Evolutionary conservation across 2,329 filamentous ascomycete genomes (phyloP).

Genomic region (Gaeumannomyces tritici): DNA sequence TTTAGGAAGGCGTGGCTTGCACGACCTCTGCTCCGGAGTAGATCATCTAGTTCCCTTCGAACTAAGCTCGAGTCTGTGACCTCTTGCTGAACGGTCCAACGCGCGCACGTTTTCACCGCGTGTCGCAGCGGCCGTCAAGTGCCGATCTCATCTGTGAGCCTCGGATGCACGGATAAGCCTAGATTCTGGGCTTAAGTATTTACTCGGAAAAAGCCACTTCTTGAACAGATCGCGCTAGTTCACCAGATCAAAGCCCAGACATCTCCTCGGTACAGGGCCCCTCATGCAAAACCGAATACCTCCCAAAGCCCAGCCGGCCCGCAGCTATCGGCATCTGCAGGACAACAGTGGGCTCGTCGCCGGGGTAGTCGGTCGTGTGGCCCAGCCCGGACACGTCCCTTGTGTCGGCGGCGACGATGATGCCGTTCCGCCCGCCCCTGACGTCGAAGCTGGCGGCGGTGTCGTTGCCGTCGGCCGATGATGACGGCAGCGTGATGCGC

Average conservation of each 20-base stretch:
- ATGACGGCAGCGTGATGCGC: constrained; percentile 26
- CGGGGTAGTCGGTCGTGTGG: constrained; percentile 30
- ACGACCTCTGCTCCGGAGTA: not conserved
- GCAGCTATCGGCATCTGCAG: constrained; percentile 23
- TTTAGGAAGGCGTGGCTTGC: not conserved
- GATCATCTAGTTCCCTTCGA: not conserved
- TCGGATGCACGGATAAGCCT: not conserved
- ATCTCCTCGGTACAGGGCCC: constrained; percentile 2
- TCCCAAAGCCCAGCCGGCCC: not conserved
- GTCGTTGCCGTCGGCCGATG: no score
- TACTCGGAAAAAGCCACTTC: no score
- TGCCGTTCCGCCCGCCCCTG: constrained; percentile 27
- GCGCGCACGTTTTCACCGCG: not conserved
- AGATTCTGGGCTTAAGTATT: not conserved
- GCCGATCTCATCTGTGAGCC: not conserved
- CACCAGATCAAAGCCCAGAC: not conserved
- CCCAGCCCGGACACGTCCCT: constrained; percentile 26
- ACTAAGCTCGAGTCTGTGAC: no score
- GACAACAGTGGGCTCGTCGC: constrained; percentile 23
- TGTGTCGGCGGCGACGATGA: constrained; percentile 32
- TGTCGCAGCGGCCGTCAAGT: not conserved
- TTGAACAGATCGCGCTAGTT: no score
- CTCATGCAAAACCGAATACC: not conserved
- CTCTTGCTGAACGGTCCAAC: not conserved
- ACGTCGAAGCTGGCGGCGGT: constrained; percentile 22